Base-by-base conservation (phyloP, 2,329 filamentous ascomycete genomes). In the Orbilia blumenaviensis region DNA sequence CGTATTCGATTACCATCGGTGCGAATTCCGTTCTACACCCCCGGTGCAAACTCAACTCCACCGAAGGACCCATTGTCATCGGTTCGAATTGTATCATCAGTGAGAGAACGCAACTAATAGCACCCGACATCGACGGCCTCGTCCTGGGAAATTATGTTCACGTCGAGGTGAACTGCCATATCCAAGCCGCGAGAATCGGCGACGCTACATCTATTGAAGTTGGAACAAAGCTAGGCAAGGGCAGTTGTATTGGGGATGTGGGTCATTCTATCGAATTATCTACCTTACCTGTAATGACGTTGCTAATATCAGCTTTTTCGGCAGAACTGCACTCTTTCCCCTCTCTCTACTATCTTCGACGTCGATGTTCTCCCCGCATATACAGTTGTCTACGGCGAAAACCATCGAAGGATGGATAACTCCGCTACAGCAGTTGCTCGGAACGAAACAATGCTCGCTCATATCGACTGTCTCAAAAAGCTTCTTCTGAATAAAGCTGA, bases 11-110 rank as follows among this genome's bases (percentile, higher is more conserved):
- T 78, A 90, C 89, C 48, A 89, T 98, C 78, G 90, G 90, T 68
- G 87, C 91, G 23, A 90, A 93, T 81, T 90, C 89, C 2, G 88
- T 97, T 5, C 84, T 99, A n/a, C 94, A 98, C 81, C 94, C 95
- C 0, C 92, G 94, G 56, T 88, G 90, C 14, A 89, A 90, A 77
- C 87, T 97, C 68, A 91, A 93, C 80, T 91, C 94, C 7, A 89
- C 89, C 69, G 86, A 90, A 61, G 93, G 93, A 3, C 90, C 93
- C 46, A 89, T 98, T 79, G 89, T 89, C 27, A 88, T 96, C 74
- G 93, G 94, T 25, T 89, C 92, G 72, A 89, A 91, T 62, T 95
- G 92, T 80, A 91, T 97, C 50, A 86, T 98, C 46, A 89, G 91
- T 79, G 95, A 98, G 83, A 85, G 88, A 69, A 83, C 86, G 7